Percentiles rank a stretch among this genome's conserved stretches.
phyloP scores from a whole-genome alignment of 169 alveolate genomes.

The Amoebophrya sp. region DNA sequence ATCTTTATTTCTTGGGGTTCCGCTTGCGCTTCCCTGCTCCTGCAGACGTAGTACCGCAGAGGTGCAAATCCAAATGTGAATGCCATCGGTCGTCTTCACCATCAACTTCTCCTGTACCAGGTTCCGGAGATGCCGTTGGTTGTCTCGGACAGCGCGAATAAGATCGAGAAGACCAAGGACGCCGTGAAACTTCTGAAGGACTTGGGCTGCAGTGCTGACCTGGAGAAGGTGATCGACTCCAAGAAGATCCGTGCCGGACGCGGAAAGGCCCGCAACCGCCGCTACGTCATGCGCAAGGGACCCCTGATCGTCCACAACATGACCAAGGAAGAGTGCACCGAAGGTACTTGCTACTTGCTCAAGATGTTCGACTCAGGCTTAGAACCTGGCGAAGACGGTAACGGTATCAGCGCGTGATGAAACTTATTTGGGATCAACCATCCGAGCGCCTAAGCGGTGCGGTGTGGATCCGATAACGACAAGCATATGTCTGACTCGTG shows the following conservation, averaged over 20 bases:
- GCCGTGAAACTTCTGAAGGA: slow-evolving; percentile 62
- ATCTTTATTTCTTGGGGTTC: too few species aligned
- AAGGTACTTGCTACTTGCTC: neutral
- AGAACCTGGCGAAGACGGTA: neutral
- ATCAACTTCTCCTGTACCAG: too few species aligned
- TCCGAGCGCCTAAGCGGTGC: neutral
- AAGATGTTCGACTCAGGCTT: neutral
- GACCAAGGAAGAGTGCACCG: neutral
- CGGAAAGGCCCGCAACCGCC: slow-evolving; percentile 84
- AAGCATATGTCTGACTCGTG: slow-evolving; percentile 1
- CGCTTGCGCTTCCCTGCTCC: too few species aligned
- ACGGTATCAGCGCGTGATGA: neutral
- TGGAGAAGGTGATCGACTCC: slow-evolving; percentile 51
- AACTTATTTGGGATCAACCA: neutral
- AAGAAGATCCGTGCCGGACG: slow-evolving; percentile 11
- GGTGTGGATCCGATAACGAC: neutral
- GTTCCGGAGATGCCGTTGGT: slow-evolving; percentile 92
- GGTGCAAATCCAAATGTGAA: too few species aligned
- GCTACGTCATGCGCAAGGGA: slow-evolving; percentile 82
- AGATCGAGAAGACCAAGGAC: slow-evolving; percentile 73
- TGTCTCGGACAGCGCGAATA: slow-evolving; percentile 58
- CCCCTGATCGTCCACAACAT: slow-evolving; percentile 77
- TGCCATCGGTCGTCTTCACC: neutral
- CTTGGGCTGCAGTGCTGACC: slow-evolving; percentile 78
- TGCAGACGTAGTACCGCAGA: too few species aligned